Evolutionary conservation across 1,284 basidiomycete genomes (phyloP), one percentile per base, ranked within the genome.

Genomic region (Malassezia brasiliensis): DNA sequence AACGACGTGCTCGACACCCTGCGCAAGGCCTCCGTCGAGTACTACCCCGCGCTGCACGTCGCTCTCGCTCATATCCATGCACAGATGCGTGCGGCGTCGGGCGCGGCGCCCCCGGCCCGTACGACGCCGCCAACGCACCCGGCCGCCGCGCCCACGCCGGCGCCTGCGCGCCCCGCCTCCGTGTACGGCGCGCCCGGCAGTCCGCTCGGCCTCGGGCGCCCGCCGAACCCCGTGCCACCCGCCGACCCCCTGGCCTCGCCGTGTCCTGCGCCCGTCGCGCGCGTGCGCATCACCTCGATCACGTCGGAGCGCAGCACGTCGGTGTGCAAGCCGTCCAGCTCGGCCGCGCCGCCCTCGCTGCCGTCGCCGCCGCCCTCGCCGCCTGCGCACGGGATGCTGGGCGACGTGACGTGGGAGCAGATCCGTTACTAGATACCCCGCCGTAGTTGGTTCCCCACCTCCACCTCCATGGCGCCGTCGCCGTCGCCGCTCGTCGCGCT

Each of bases 21-120:
- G 2, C 53, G 56, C 28, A 44, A 48, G 35, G 53, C 62, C 7
- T 65, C 62, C 15, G 65, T 67, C 44, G 52, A 55, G 12, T 72
- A 74, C 56, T 74, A 74, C 47, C 37, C 61, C 2, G 60, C 54
- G 30, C 52, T 62, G 32, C 72, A 74, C 44, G 56, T 72, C n/a
- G 69, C 72, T 39, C 53, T 74, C 10, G 64, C 70, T 1, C 53
- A 58, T 12, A 68, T 58, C 38, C 22, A 53, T 30, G 40, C 48
- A 10, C 42, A 14, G 5, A 28, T 45, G 32, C 42, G 42, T 17
- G 12, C 7, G 12, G 39, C 40, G 40, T 22, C 17, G 14, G 17
- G 15, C 12, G 30, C n/a, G 15, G n/a, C 12, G 30, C 22, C 11
- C 19, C 40, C 17, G 30, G 40, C 17, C n/a, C n/a, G n/a, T n/a